A percentile compares a stretch with the other conserved stretches of the same genome.
Conservation (phyloP, 164 flowering plant species). For the Paratinospora sagittata region DNA sequence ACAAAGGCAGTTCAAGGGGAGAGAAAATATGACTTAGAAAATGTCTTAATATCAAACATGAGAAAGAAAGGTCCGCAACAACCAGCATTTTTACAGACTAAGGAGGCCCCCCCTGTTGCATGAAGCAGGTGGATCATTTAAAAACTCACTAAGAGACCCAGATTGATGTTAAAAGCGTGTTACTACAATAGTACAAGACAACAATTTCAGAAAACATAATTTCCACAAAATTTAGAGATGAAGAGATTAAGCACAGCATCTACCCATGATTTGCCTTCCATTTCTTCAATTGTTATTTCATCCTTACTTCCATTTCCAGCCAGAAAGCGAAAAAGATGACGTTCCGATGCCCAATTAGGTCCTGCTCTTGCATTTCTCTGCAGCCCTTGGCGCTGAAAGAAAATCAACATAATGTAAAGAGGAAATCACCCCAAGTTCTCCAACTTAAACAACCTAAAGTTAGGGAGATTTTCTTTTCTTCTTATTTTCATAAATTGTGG, state of each 20-base stretch:
- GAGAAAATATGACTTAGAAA: background rate
- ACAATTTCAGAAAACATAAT: too few species aligned
- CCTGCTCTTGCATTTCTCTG: slow-evolving; percentile 63
- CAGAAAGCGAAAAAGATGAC: slow-evolving; percentile 4
- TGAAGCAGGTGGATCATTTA: background rate
- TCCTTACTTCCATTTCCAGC: too few species aligned
- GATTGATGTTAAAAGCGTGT: background rate
- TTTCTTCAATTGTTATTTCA: background rate
- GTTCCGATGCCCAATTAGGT: slow-evolving; percentile 27
- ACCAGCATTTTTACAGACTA: background rate
- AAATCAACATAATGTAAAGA: background rate
- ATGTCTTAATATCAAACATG: too few species aligned
- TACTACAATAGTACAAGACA: background rate
- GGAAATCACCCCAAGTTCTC: background rate
- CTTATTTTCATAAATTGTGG: too few species aligned
- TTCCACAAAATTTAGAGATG: background rate
- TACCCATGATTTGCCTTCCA: background rate
- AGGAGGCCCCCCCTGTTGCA: background rate
- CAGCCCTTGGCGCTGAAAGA: slow-evolving; percentile 70
- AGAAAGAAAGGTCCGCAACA: background rate
- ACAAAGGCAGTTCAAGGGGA: background rate
- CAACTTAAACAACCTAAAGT: background rate
- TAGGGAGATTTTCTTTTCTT: too few species aligned
- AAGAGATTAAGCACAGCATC: background rate
- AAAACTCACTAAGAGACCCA: background rate